A percentile compares a stretch with the other conserved stretches of the same genome.
phyloP scores from a whole-genome alignment of 441 rosid species.

The Melastoma candidum region DNA sequence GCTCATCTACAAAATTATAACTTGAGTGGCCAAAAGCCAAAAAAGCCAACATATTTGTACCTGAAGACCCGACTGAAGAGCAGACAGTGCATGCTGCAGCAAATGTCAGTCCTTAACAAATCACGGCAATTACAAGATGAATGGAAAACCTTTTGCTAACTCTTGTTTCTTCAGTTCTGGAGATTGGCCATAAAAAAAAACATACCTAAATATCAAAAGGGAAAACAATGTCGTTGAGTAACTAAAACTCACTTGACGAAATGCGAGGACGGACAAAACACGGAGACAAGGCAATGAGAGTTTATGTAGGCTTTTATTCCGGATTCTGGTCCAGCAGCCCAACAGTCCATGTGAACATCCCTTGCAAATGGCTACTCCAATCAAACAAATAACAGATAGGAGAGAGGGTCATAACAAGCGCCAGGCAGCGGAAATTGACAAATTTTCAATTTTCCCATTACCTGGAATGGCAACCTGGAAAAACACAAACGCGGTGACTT shows the following conservation, averaged over 20 bases:
- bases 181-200: constrained; percentile 83
- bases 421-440: not conserved
- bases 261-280: not conserved
- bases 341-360: constrained; percentile 85
- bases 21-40: no score
- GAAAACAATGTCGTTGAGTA: constrained; percentile 3
- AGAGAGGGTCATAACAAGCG: not conserved
- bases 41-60: no score
- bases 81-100: no score
- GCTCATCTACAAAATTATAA: no score
- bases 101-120: no score
- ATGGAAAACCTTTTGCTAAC: constrained; percentile 63
- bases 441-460: constrained; percentile 1
- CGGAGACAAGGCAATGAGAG: constrained; percentile 4
- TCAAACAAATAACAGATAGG: not conserved
- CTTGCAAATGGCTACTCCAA: constrained; percentile 71
- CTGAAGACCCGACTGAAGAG: no score
- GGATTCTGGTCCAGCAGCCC: constrained; percentile 70
- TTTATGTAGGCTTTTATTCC: constrained; percentile 92
- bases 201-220: constrained; percentile 44
- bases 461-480: not conserved
- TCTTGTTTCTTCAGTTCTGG: constrained; percentile 92
- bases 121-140: not conserved
- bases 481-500: constrained; percentile 67
- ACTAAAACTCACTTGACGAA: not conserved